These are phyloP conservation scores for Eucalyptus regnans DNA, from an alignment of 345 rosid species.

Conservation along the genomic window DNA sequence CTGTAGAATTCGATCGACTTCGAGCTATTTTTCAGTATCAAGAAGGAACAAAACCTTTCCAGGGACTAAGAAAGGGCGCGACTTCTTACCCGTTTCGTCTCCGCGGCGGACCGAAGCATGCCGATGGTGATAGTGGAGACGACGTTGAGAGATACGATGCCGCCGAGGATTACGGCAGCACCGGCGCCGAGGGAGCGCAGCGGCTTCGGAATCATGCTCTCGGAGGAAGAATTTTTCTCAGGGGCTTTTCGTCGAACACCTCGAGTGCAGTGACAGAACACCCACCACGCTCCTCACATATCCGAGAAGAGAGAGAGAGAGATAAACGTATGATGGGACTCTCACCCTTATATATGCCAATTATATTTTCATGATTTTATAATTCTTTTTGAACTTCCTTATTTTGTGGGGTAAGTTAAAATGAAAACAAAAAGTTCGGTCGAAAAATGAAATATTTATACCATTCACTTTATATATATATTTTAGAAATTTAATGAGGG, in stretches of 20 bases:
- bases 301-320: background rate
- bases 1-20: constrained; percentile 2
- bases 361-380: background rate
- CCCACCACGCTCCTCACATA: background rate
- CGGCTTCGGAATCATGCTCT: background rate
- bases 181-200: background rate
- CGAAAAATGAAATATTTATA: background rate
- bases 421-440: too few relatives aligned
- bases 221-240: background rate
- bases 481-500: background rate
- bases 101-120: background rate
- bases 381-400: background rate
- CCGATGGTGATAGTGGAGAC: background rate
- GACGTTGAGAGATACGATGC: background rate
- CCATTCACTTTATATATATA: background rate
- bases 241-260: background rate
- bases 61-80: background rate
- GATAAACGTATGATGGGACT: background rate
- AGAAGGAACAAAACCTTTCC: background rate
- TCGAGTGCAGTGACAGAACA: background rate
- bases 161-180: constrained; percentile 1
- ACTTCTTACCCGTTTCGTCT: background rate
- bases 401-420: background rate
- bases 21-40: background rate
- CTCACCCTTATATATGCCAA: background rate